These are phyloP conservation scores for Xylaria sp. DNA, from an alignment of 2,329 filamentous ascomycete species.

Conservation along the genomic window DNA sequence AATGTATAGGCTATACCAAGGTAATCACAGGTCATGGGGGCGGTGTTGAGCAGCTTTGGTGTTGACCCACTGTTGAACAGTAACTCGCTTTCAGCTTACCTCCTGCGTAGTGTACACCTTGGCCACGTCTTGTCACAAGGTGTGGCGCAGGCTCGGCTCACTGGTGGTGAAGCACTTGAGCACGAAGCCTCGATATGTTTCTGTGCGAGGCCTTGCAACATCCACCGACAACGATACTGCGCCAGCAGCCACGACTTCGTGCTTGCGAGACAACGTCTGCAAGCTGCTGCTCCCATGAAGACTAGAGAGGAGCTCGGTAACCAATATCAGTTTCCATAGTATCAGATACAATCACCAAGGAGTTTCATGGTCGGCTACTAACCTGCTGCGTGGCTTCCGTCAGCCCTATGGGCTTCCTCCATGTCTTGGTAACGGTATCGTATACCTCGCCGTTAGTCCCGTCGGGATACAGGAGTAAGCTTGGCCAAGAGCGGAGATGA, in stretches of 20 bases:
- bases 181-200: conserved; percentile 60
- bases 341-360: neutral
- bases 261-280: conserved; percentile 55
- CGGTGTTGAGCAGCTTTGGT: conserved; percentile 12
- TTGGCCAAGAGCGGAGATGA: conserved; percentile 57
- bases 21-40: conserved; percentile 9
- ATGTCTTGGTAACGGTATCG: conserved; percentile 70
- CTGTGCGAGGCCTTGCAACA: conserved; percentile 59
- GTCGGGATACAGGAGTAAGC: conserved; percentile 74
- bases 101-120: neutral
- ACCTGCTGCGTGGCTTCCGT: conserved; percentile 39
- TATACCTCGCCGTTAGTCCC: conserved; percentile 76
- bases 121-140: neutral
- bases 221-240: conserved; percentile 61
- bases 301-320: conserved; percentile 39
- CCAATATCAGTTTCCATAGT: conserved; percentile 16
- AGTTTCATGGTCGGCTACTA: conserved; percentile 29
- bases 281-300: conserved; percentile 60
- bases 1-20: neutral
- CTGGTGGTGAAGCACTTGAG: conserved; percentile 22
- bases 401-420: conserved; percentile 59
- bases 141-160: conserved; percentile 11
- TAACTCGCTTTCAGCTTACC: conserved; percentile 23
- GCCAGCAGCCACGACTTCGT: conserved; percentile 55
- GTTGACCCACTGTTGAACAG: conserved; percentile 31